Base-by-base conservation (phyloP, 2,329 filamentous ascomycete genomes). In the Xylaria sp. region DNA sequence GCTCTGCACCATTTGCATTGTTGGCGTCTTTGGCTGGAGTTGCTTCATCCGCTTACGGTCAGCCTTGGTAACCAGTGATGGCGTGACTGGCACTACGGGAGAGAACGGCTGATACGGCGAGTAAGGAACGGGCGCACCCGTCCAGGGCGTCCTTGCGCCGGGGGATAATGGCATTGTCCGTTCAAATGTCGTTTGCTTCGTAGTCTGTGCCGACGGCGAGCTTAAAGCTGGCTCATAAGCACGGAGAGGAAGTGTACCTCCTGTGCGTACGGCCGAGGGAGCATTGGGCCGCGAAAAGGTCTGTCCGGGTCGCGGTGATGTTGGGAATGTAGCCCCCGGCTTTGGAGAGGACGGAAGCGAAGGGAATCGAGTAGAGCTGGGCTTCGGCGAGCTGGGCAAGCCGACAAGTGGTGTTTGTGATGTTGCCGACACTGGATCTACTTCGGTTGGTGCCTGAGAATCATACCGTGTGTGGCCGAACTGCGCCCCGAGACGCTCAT, bases 61-160 rank as follows among this genome's bases (percentile, higher is more conserved):
- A 70, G 88, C 87, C 79, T 86, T 89, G 28, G 89, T 93, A 18
- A 93, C 89, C 56, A 95, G 81, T 23, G 88, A 89, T n/a, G 92
- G 92, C 37, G 92, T 94, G 58, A 94, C 88, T 1, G 92, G 92
- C 60, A 94, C 86, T 57, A 92, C 84, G 1, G 92, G 91, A 7
- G 90, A 92, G 77, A 90, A 92, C 0, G 92, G 92, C 83, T 94
- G 92, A 74, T 94, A 95, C 0, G 92, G 91, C 65, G 88, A 89
- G 79, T 94, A 94, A 1, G 92, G 92, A 25, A 90, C 87, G 1
- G 88, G 85, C 25, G 84, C 85, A 4, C 87, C 88, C 1, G 86
- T 89, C 78, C 83, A 87, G 0, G 91, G 92, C 2, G 89, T 91
- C 55, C 86, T 87, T 28, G 88, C 83, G 0, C 86, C 88, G 0